These are phyloP conservation scores for Boletus patriciae DNA, from an alignment of 768 basidiomycete species.

Conservation along the genomic window DNA sequence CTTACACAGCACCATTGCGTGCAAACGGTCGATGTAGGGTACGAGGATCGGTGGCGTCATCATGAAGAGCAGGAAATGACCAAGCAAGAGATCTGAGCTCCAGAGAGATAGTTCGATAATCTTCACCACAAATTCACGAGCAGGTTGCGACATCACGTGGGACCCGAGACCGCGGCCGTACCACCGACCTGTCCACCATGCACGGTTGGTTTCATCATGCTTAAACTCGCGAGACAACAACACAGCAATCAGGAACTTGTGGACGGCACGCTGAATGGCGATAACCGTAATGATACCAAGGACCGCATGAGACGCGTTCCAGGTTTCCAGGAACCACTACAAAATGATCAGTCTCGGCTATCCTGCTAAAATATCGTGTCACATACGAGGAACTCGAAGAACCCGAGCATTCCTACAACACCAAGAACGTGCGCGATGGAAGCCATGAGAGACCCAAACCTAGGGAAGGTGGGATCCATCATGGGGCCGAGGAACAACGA, in stretches of 20 bases:
- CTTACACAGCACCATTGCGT: constrained; percentile 86
- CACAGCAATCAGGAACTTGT: constrained; percentile 92
- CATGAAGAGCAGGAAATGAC: constrained; percentile 87
- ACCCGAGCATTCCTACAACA: constrained; percentile 83
- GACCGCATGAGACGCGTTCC: constrained; percentile 90
- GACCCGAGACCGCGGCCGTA: constrained; percentile 90
- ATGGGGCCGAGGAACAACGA: constrained; percentile 93
- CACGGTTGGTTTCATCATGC: constrained; percentile 97
- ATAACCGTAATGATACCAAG: constrained; percentile 91
- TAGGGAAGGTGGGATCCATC: constrained; percentile 77
- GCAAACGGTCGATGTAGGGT: constrained; percentile 89
- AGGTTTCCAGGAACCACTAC: constrained; percentile 92
- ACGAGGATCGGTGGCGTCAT: constrained; percentile 84
- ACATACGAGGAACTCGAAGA: constrained; percentile 94
- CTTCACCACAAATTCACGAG: constrained; percentile 96
- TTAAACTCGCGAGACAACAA: constrained; percentile 98
- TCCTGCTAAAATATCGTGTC: background rate
- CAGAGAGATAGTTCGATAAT: constrained; percentile 94
- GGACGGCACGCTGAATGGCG: constrained; percentile 85
- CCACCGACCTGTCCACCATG: constrained; percentile 99
- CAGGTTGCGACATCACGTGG: constrained; percentile 96
- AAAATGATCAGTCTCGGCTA: constrained; percentile 13
- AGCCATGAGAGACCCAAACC: constrained; percentile 92
- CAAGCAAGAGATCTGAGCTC: constrained; percentile 90
- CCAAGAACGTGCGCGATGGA: constrained; percentile 83